Percentiles rank a stretch among this genome's conserved stretches.
Evolutionary conservation across 164 flowering plant species (phyloP).

Genomic region (Vitis labrusca): DNA sequence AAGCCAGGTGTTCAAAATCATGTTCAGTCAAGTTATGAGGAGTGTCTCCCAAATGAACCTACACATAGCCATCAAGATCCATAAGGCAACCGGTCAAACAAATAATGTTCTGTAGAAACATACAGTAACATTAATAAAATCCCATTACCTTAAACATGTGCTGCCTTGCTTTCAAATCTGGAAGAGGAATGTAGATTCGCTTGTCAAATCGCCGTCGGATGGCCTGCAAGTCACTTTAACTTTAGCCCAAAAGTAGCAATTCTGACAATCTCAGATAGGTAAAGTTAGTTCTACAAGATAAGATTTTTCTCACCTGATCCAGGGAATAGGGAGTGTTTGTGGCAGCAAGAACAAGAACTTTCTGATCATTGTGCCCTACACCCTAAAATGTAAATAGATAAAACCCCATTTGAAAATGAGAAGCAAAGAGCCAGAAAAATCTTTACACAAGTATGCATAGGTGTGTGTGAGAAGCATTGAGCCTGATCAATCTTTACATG

Average conservation of each 20-base stretch:
- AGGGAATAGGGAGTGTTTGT: slow-evolving; percentile 98
- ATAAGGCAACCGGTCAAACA: background rate
- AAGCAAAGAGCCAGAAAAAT: background rate
- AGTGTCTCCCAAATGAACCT: slow-evolving; percentile 99
- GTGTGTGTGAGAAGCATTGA: too few species aligned
- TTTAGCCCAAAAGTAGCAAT: background rate
- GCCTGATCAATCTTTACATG: too few species aligned
- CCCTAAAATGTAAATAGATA: slow-evolving; percentile 45
- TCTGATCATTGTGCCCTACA: slow-evolving; percentile 90
- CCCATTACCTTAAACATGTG: slow-evolving; percentile 88
- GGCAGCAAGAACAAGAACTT: slow-evolving; percentile 99
- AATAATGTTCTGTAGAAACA: background rate
- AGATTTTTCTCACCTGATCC: slow-evolving; percentile 68
- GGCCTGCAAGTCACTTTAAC: slow-evolving; percentile 47
- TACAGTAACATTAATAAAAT: too few species aligned
- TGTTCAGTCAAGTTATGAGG: slow-evolving; percentile 89
- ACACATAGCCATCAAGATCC: background rate
- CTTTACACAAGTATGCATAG: background rate
- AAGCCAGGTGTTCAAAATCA: slow-evolving; percentile 82
- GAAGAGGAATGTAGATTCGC: slow-evolving; percentile 97
- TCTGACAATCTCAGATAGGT: slow-evolving; percentile 1
- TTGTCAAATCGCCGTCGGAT: slow-evolving; percentile 94
- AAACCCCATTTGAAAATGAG: background rate
- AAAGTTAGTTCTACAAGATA: background rate
- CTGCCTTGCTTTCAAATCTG: slow-evolving; percentile 89